Conservation (phyloP, 2,329 filamentous ascomycete species). For the Xylaria sp. region DNA sequence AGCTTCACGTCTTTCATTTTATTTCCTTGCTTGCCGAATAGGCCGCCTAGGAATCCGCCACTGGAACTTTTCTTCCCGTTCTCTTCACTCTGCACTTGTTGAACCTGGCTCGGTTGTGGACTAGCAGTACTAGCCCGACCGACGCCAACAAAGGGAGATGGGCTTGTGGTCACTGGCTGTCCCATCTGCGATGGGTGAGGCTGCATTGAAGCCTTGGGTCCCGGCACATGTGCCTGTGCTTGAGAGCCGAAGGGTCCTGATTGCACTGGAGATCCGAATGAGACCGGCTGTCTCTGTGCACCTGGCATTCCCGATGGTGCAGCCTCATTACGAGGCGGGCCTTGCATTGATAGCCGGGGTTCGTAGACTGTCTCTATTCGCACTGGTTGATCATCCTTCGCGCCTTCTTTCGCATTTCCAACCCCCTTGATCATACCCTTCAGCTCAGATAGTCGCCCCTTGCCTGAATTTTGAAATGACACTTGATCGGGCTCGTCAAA, state of each 20-base stretch:
- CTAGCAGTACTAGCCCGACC: slow-evolving; percentile 27
- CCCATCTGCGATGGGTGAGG: slow-evolving; percentile 17
- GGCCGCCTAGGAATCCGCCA: slow-evolving; percentile 35
- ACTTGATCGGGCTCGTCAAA: slow-evolving; percentile 30
- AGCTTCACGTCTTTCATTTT: slow-evolving; percentile 36
- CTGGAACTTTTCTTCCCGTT: slow-evolving; percentile 33
- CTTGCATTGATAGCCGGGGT: slow-evolving; percentile 30
- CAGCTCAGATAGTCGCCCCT: slow-evolving; percentile 41
- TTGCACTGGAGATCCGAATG: slow-evolving; percentile 5
- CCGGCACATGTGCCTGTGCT: background rate
- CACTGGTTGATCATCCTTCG: slow-evolving; percentile 38
- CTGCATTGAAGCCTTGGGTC: background rate
- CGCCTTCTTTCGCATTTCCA: slow-evolving; percentile 37
- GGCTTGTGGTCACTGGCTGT: slow-evolving; percentile 3
- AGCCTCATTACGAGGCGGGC: slow-evolving; percentile 21
- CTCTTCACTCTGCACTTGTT: slow-evolving; percentile 35
- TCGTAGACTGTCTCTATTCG: slow-evolving; percentile 29
- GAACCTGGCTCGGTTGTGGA: slow-evolving; percentile 23
- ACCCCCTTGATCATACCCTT: slow-evolving; percentile 42
- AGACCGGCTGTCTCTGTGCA: slow-evolving; percentile 17
- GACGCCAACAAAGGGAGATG: slow-evolving; percentile 18
- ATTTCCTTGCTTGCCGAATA: slow-evolving; percentile 38
- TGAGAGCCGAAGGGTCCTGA: slow-evolving; percentile 1
- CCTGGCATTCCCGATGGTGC: slow-evolving; percentile 10
- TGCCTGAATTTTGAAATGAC: slow-evolving; percentile 26